A percentile compares a stretch with the other conserved stretches of the same genome.
phyloP scores from a whole-genome alignment of 2,329 filamentous ascomycete genomes.

The Tolypocladium sp. region DNA sequence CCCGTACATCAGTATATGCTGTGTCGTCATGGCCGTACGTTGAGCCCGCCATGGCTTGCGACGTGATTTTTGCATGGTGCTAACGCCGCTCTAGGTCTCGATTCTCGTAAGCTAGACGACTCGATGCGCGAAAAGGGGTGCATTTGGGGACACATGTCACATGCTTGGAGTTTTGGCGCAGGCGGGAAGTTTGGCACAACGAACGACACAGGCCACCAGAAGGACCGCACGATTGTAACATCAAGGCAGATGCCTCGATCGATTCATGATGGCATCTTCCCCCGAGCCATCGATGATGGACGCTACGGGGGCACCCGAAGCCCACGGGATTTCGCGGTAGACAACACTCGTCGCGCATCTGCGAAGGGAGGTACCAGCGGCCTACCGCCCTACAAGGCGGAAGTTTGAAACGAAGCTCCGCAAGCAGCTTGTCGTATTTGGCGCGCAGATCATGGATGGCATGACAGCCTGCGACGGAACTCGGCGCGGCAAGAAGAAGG shows the following conservation, averaged over 20 bases:
- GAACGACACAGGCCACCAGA: background rate
- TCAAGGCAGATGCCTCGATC: background rate
- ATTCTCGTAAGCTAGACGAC: conserved; percentile 26
- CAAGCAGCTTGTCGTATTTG: background rate
- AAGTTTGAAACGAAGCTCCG: background rate
- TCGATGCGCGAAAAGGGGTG: background rate
- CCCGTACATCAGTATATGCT: conserved; percentile 92
- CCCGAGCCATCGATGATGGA: background rate
- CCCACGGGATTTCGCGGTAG: too few relatives aligned
- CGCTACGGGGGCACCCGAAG: background rate
- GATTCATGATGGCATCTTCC: background rate
- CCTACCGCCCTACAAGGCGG: background rate
- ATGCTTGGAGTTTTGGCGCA: background rate
- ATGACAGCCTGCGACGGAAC: background rate
- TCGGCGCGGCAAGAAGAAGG: background rate
- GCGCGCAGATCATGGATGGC: background rate
- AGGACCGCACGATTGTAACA: background rate
- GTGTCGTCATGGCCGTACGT: conserved; percentile 82
- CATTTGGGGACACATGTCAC: background rate
- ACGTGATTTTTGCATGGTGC: background rate
- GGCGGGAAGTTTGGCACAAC: background rate
- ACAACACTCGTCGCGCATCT: background rate
- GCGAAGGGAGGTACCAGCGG: background rate
- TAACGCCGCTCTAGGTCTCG: conserved; percentile 18
- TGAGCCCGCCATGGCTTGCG: background rate